Percentiles rank a stretch among this genome's conserved stretches.
Conservation (phyloP, 164 flowering plant genomes). For the Vitis rupestris region DNA sequence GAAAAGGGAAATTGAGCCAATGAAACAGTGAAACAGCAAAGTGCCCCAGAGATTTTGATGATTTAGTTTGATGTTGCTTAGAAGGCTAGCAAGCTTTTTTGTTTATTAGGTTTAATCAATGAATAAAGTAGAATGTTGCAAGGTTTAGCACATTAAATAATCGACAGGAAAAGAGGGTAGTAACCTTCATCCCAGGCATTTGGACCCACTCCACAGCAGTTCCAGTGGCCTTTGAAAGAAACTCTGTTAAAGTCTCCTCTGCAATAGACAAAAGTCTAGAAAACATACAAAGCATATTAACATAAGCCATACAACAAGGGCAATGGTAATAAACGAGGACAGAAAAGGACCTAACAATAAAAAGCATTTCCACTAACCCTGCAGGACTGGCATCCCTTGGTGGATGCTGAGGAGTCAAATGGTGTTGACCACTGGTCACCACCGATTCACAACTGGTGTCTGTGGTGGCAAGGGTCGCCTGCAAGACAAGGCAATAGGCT, state of each 20-base stretch:
- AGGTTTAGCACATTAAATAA: slow-evolving; percentile 3
- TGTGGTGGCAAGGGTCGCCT: slow-evolving; percentile 71
- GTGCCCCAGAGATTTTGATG: neutral
- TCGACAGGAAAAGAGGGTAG: slow-evolving; percentile 4
- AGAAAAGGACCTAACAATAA: slow-evolving; percentile 26
- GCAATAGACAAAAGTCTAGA: slow-evolving; percentile 90
- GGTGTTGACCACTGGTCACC: slow-evolving; percentile 91
- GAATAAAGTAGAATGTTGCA: neutral
- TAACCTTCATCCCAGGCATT: slow-evolving; percentile 98
- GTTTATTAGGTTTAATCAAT: neutral
- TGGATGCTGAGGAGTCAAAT: slow-evolving; percentile 85
- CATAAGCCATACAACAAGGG: slow-evolving; percentile 15
- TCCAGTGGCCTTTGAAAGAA: slow-evolving; percentile 97
- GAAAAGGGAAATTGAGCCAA: neutral
- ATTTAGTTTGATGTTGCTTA: slow-evolving; percentile 17
- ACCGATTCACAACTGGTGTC: slow-evolving; percentile 94
- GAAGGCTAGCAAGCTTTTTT: slow-evolving; percentile 14
- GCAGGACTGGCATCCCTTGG: slow-evolving; percentile 99
- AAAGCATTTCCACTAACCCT: slow-evolving; percentile 57
- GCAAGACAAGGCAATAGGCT: slow-evolving; percentile 17
- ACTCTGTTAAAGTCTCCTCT: slow-evolving; percentile 96
- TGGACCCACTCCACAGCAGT: slow-evolving; percentile 98
- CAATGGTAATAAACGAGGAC: slow-evolving; percentile 2
- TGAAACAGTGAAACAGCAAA: neutral
- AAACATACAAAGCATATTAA: slow-evolving; percentile 25